Evolutionary conservation across 495 filamentous ascomycete genomes (phyloP).

Genomic region (Annulohypoxylon stygium): DNA sequence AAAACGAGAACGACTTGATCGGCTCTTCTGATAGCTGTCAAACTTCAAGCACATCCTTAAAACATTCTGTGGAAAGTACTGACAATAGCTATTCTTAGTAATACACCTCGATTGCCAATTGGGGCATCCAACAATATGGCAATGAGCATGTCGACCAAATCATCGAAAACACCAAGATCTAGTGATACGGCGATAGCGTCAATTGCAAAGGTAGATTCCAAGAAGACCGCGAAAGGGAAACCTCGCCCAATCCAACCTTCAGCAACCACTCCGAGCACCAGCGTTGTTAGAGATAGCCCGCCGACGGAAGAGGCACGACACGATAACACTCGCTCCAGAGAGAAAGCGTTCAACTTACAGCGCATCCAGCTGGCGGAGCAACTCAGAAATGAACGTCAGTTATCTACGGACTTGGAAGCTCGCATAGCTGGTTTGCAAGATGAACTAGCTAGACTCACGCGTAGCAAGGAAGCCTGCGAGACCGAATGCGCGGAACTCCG

Average conservation of each 20-base stretch:
- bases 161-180: background rate
- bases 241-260: background rate
- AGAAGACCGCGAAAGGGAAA: background rate
- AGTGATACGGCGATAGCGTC: background rate
- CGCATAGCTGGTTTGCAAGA: slow-evolving; percentile 11
- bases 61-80: background rate
- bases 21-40: background rate
- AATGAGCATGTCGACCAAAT: slow-evolving; percentile 23
- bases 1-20: background rate
- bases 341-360: slow-evolving; percentile 13
- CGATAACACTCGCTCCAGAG: background rate
- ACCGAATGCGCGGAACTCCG: slow-evolving; percentile 21
- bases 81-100: background rate
- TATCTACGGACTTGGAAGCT: slow-evolving; percentile 14
- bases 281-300: background rate
- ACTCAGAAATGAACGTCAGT: slow-evolving; percentile 21
- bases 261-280: background rate
- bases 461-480: slow-evolving; percentile 13
- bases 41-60: background rate
- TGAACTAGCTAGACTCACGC: slow-evolving; percentile 19
- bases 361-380: slow-evolving; percentile 29
- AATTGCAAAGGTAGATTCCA: background rate
- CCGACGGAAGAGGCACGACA: background rate
- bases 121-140: slow-evolving; percentile 26
- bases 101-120: slow-evolving; percentile 7